A percentile compares a stretch with the other conserved stretches of the same genome.
These are phyloP conservation scores for Aspergillus sp. DNA, from an alignment of 2,329 filamentous ascomycete species.

Conservation along the genomic window DNA sequence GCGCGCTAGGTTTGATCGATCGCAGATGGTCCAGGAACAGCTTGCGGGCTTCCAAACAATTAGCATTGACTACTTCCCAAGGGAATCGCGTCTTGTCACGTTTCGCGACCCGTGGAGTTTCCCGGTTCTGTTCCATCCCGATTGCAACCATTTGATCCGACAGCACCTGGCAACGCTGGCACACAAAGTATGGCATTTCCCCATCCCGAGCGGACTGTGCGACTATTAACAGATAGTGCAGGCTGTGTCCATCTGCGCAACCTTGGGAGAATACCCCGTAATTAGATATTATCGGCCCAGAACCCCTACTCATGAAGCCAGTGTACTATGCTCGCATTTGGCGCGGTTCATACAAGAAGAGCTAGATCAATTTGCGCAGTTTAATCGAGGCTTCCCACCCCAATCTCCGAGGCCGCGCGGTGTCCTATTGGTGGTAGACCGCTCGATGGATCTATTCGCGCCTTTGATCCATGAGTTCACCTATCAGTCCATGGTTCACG, in stretches of 20 bases:
- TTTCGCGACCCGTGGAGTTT: constrained; percentile 97
- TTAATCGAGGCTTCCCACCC: constrained; percentile 80
- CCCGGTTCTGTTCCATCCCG: constrained; percentile 84
- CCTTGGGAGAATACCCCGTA: constrained; percentile 88
- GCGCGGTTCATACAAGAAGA: constrained; percentile 90
- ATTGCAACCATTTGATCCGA: constrained; percentile 79
- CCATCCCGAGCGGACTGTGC: constrained; percentile 15
- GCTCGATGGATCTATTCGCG: constrained; percentile 87
- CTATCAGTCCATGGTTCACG: constrained; percentile 97
- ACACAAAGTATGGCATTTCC: constrained; percentile 67
- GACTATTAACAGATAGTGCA: constrained; percentile 34
- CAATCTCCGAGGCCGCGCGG: constrained; percentile 71
- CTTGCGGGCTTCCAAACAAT: constrained; percentile 80
- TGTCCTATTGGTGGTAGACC: constrained; percentile 81
- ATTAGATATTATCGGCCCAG: constrained; percentile 86
- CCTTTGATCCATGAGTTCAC: constrained; percentile 95
- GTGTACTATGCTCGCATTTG: constrained; percentile 81
- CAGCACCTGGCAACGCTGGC: constrained; percentile 81
- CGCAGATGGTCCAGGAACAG: constrained; percentile 66
- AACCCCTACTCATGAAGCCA: constrained; percentile 77
- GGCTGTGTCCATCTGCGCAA: constrained; percentile 85
- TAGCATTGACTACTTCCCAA: constrained; percentile 83
- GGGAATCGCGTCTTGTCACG: constrained; percentile 86
- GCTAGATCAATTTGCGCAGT: constrained; percentile 83
- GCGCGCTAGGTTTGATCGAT: constrained; percentile 72